Percentiles rank a stretch among this genome's conserved stretches.
These are phyloP conservation scores for Hypoxylon intermedium DNA, from an alignment of 495 filamentous ascomycete species.

Conservation along the genomic window DNA sequence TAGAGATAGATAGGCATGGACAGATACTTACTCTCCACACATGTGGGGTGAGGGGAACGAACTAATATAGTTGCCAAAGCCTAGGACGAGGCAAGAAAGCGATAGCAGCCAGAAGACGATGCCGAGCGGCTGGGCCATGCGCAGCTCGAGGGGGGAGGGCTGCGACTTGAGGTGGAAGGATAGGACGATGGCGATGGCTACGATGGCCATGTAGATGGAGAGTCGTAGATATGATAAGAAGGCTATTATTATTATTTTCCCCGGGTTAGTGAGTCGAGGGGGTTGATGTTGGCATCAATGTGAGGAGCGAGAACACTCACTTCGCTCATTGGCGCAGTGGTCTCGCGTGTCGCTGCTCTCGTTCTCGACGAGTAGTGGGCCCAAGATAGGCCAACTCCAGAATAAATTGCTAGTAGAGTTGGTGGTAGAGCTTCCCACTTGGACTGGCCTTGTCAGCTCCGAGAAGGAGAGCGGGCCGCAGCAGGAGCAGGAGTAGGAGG, in stretches of 20 bases:
- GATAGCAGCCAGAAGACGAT: slow-evolving; percentile 86
- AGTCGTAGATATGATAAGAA: slow-evolving; percentile 96
- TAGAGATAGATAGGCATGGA: slow-evolving; percentile 3
- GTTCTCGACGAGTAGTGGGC: slow-evolving; percentile 89
- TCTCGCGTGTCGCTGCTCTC: slow-evolving; percentile 84
- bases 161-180: slow-evolving; percentile 87
- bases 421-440: slow-evolving; percentile 44
- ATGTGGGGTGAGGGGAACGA: slow-evolving; percentile 6
- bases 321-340: slow-evolving; percentile 79
- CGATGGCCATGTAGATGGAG: slow-evolving; percentile 87
- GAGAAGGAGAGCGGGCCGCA: slow-evolving; percentile 25
- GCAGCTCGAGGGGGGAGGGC: slow-evolving; percentile 72
- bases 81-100: slow-evolving; percentile 74
- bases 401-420: slow-evolving; percentile 55
- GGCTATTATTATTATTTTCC: no score
- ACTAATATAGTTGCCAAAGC: slow-evolving; percentile 84
- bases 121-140: slow-evolving; percentile 82
- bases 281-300: background rate
- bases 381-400: slow-evolving; percentile 72
- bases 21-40: background rate
- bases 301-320: slow-evolving; percentile 56
- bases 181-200: slow-evolving; percentile 85
- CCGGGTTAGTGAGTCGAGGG: background rate
- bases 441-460: slow-evolving; percentile 27
- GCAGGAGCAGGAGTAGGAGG: slow-evolving; percentile 12